Evolutionary conservation across 2,329 filamentous ascomycete species (phyloP), one percentile per base, ranked within the genome.

Genomic region (Ilyonectria destructans): DNA sequence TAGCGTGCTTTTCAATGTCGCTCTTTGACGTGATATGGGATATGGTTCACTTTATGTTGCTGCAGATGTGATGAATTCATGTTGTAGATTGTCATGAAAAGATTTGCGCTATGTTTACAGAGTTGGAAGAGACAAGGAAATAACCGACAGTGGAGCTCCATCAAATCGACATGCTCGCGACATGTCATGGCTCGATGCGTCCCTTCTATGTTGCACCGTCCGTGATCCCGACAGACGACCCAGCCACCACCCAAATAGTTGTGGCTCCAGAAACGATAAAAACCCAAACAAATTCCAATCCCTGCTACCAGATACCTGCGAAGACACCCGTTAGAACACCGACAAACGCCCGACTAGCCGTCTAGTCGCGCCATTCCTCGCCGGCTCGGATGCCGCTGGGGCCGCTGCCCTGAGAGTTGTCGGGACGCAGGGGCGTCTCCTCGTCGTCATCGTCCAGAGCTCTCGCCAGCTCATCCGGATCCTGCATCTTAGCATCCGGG

Each of bases 401-500:
- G 12, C 74, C 79, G 17, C 60, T 72, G 26, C 70, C 66, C 26
- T 77, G 73, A 40, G 70, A 68, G 56, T 76, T 74, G 37, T 77
- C 74, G 3, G 77, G 76, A 66, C 72, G 77, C 17, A 77, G 71
- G 66, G 67, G 79, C 76, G 68, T 84, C 45, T 79, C 73, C 19
- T 79, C 85, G 2, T 87, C 86, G 8, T 90, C 88, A 35, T 89
- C 87, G 29, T 88, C 86, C 48, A 92, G 80, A 10, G 85, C 89
- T 65, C 83, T 84, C 2, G 89, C 89, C 62, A 92, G 82, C 78
- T 92, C 90, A 76, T 92, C 90, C 0, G 90, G 90, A 69, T 92
- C 90, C 71, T 85, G 85, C 89, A 92, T 91, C 82, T 85, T 90
- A 43, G 90, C 90, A 75, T 91, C 89, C 0, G 89, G 87, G 73